Conservation (phyloP, 805 yeast species). For the Nakazawaea anatomiae region DNA sequence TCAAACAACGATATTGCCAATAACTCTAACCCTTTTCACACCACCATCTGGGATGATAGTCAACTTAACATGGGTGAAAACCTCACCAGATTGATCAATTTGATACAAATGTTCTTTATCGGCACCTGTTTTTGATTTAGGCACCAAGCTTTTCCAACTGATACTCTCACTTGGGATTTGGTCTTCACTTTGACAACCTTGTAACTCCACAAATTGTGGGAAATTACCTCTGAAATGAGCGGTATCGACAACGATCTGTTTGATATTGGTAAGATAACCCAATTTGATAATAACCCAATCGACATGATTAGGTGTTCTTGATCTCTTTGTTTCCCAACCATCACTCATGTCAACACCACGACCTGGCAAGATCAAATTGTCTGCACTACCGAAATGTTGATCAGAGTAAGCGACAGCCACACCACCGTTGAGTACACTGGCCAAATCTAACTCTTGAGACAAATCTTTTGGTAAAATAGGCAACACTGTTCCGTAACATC, state of each 20-base stretch:
- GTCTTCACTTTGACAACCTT: slow-evolving; percentile 40
- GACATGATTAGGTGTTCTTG: slow-evolving; percentile 74
- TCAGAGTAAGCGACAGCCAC: slow-evolving; percentile 79
- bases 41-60: slow-evolving; percentile 97
- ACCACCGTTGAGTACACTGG: slow-evolving; percentile 83
- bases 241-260: slow-evolving; percentile 72
- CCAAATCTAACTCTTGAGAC: slow-evolving; percentile 56
- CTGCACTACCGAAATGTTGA: slow-evolving; percentile 92
- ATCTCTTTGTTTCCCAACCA: slow-evolving; percentile 97
- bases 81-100: slow-evolving; percentile 15
- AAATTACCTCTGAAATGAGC: slow-evolving; percentile 93
- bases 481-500: slow-evolving; percentile 78
- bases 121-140: slow-evolving; percentile 70
- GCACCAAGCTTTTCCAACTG: slow-evolving; percentile 62
- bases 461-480: slow-evolving; percentile 56
- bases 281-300: slow-evolving; percentile 89
- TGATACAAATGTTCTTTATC: slow-evolving; percentile 69
- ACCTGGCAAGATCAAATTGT: slow-evolving; percentile 85
- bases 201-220: slow-evolving; percentile 75
- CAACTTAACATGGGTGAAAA: slow-evolving; percentile 66
- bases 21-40: slow-evolving; percentile 81
- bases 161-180: slow-evolving; percentile 37
- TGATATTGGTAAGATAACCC: slow-evolving; percentile 56
- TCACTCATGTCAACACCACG: slow-evolving; percentile 96
- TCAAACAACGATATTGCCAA: slow-evolving; percentile 44